Evolutionary conservation across 2,329 filamentous ascomycete genomes (phyloP), one percentile per base, ranked within the genome.

Genomic region (Xylariaceae sp.): DNA sequence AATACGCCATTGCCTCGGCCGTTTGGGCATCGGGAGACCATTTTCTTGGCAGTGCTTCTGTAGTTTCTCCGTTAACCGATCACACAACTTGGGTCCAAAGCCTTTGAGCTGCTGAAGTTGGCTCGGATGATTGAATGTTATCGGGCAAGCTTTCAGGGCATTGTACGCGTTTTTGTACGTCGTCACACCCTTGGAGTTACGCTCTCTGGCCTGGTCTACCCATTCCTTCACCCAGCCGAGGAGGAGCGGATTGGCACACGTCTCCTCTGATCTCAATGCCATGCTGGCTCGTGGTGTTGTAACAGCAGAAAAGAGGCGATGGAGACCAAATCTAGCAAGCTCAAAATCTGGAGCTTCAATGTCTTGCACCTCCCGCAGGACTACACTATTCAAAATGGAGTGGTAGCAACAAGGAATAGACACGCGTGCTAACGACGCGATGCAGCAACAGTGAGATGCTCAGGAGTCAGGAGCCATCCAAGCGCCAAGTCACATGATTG

Each of bases 191-290:
- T 86, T 88, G 13, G 77, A 76, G 55, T 83, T 86, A 31, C 74
- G 74, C 50, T 86, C 77, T 34, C 74, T 71, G 9, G 83, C 85
- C 28, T 74, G 59, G 31, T 88, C 82, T 34, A 83, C 73, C 83
- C 82, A 88, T 66, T 88, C 83, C 54, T 85, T 81, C 35, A 89
- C 77, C 79, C 83, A 89, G 48, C 66, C 65, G 9, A 89, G 70
- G 7, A 88, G 70, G 28, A 86, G 69, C 4, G 85, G 80, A 52
- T 92, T 92, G 12, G 78, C 73, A 48, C 76, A 81, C 18, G 67
- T 62, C 19, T 64, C 53, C 31, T 50, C 48, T 28, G 45, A n/a
- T n/a, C n/a, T n/a, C n/a, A n/a, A 41, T 32, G 51, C 43, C 49
- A 54, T 53, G 13, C 35, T 19, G 31, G 29, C 26, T 34, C 16